Conservation (phyloP, 208 protist genomes). For the Giardia muris region DNA sequence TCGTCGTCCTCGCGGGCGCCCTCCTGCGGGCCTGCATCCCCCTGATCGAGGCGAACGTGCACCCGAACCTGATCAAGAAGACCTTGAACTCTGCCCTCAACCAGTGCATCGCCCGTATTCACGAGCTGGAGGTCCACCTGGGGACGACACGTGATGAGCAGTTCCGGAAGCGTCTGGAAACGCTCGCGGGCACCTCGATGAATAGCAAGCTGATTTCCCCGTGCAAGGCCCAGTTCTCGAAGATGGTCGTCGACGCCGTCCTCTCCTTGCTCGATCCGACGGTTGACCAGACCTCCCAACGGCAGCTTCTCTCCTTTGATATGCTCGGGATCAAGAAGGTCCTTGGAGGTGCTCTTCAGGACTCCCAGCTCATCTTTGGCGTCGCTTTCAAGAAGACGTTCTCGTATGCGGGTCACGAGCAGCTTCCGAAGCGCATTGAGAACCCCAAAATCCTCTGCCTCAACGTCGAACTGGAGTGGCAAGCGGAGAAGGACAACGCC, state of each 20-base stretch:
- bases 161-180: constrained; percentile 55
- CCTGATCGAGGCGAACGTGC: constrained; percentile 95
- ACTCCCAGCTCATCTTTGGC: constrained; percentile 91
- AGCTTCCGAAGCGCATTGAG: constrained; percentile 90
- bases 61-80: constrained; percentile 90
- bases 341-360: constrained; percentile 85
- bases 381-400: constrained; percentile 99
- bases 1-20: constrained; percentile 91
- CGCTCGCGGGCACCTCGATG: constrained; percentile 88
- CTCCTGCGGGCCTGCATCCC: constrained; percentile 85
- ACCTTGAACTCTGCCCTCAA: constrained; percentile 64
- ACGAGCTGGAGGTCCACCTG: constrained; percentile 56
- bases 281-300: background rate
- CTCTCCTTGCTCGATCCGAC: background rate
- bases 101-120: constrained; percentile 44
- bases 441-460: constrained; percentile 91
- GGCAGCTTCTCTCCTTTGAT: background rate
- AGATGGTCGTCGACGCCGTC: constrained; percentile 94
- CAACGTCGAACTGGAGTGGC: constrained; percentile 99
- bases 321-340: constrained; percentile 96
- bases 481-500: constrained; percentile 97
- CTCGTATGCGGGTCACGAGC: constrained; percentile 89
- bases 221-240: constrained; percentile 79
- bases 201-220: constrained; percentile 96
- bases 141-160: background rate